Percentiles rank a stretch among this genome's conserved stretches.
Evolutionary conservation across 2,329 filamentous ascomycete genomes (phyloP).

Genomic region (Colletotrichum salicis): DNA sequence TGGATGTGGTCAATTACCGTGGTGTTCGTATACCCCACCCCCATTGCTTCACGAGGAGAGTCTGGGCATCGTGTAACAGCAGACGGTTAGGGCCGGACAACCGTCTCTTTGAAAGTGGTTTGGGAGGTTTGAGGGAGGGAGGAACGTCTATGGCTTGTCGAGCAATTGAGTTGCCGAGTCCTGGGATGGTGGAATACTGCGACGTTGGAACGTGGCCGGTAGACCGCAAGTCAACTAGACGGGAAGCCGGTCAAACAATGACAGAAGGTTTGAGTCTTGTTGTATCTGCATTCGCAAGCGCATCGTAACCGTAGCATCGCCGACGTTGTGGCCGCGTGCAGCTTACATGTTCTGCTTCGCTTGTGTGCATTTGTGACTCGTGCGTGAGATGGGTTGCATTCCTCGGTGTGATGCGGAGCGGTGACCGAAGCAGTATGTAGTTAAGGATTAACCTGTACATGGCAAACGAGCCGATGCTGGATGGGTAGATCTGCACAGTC

Average conservation of each 20-base stretch:
- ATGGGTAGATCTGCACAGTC: slow-evolving; percentile 13
- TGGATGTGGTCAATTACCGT: slow-evolving; percentile 2
- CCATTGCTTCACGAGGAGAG: neutral
- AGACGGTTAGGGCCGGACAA: neutral
- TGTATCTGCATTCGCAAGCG: slow-evolving; percentile 4
- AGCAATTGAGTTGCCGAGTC: neutral
- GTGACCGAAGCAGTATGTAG: slow-evolving; percentile 3
- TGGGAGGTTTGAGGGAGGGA: neutral
- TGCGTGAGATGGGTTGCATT: neutral
- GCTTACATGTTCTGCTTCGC: slow-evolving; percentile 3
- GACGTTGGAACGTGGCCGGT: slow-evolving; percentile 5
- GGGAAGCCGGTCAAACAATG: neutral
- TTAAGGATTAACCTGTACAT: slow-evolving; percentile 11
- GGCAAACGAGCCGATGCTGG: slow-evolving; percentile 2
- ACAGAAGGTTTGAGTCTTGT: neutral
- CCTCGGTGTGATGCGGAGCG: neutral
- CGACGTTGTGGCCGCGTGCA: neutral
- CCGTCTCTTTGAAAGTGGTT: neutral
- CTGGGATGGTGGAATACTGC: neutral
- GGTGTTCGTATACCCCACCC: neutral
- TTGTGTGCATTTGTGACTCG: slow-evolving; percentile 8
- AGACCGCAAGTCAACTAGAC: neutral
- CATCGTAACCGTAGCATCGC: slow-evolving; percentile 8
- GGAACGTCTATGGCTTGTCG: neutral
- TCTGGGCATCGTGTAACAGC: neutral